A percentile compares a stretch with the other conserved stretches of the same genome.
These are phyloP conservation scores for Cutaneotrichosporon cutaneum DNA, from an alignment of 1,284 basidiomycete species.

Conservation along the genomic window DNA sequence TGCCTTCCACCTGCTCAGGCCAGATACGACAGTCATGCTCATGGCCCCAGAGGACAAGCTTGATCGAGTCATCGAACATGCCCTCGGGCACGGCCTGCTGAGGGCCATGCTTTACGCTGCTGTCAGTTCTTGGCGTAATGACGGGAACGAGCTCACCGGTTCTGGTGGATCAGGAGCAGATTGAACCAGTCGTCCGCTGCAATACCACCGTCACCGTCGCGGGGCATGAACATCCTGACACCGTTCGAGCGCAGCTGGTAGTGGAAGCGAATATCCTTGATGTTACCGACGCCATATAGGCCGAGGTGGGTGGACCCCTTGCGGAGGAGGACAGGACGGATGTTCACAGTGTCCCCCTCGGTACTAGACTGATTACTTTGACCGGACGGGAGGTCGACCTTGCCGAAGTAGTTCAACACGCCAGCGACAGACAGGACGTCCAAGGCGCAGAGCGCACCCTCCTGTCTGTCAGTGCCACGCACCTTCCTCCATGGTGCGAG, in stretches of 20 bases:
- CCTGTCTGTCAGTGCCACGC: conserved; percentile 59
- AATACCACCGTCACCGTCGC: conserved; percentile 71
- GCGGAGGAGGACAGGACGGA: conserved; percentile 81
- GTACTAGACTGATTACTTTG: conserved; percentile 56
- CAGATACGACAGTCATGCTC: conserved; percentile 95
- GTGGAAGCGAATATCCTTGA: conserved; percentile 94
- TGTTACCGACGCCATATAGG: conserved; percentile 93
- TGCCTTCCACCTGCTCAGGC: conserved; percentile 86
- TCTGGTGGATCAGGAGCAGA: conserved; percentile 89
- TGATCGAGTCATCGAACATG: conserved; percentile 93
- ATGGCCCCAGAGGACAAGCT: conserved; percentile 96
- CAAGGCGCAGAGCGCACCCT: conserved; percentile 91
- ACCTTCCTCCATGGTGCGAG: not conserved
- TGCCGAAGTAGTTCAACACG: conserved; percentile 96
- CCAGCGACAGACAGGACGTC: conserved; percentile 93
- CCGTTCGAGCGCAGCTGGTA: conserved; percentile 90
- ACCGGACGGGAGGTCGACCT: conserved; percentile 59
- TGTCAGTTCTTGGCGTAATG: not conserved
- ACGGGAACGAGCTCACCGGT: conserved; percentile 63
- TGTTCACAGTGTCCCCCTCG: conserved; percentile 66
- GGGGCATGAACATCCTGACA: conserved; percentile 94
- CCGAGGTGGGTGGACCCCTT: conserved; percentile 86
- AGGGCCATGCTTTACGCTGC: conserved; percentile 85
- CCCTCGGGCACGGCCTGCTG: conserved; percentile 92
- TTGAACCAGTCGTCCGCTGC: conserved; percentile 77